Evolutionary conservation across 345 rosid genomes (phyloP), one percentile per base, ranked within the genome.

Genomic region (Eucalyptus leucophloia): DNA sequence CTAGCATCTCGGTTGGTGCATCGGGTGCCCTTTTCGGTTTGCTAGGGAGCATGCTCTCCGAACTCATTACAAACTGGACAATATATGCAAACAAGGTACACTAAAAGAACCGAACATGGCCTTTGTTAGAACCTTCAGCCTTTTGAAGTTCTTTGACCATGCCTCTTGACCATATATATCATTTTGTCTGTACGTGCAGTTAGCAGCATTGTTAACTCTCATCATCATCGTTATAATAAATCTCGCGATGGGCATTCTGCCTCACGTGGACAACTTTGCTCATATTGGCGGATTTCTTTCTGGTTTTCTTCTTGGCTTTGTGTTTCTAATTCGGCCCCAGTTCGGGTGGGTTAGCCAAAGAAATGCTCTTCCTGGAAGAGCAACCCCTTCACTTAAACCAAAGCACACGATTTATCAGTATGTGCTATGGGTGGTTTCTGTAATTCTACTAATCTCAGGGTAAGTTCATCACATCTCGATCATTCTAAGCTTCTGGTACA

Each of bases 1-100:
- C 82, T 34, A 95, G 95, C 90, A 98, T 98, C 90, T 98, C 99
- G 16, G 99, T 98, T 7, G 99, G 99, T 92, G 99, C 99, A 47
- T 98, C 99, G 23, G 99, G 99, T 86, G 99, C 99, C 62, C 95
- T 98, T 54, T 98, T 98, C 40, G 99, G 99, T 91, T 95, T 97
- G 92, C 95, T 98, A 37, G 99, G 99, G 87, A 95, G 97, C 88
- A 98, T 98, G 99, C 95, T 98, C 54, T 96, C 99, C 4, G 99
- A 98, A 94, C 97, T 97, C 16, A 94, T 98, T 11, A 96, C 96
- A 44, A 98, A 98, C 89, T 98, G 99, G 99, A 96, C 99, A 42
- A 96, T 97, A 37, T 98, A 97, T 86, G 95, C 94, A 69, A 98
- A 97, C 60, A 98, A 98, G 99, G 99, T 95, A 92, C n/a, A 60